Percentiles rank a stretch among this genome's conserved stretches.
phyloP scores from a whole-genome alignment of 1,284 basidiomycete genomes.

The Polyporus tsugae region DNA sequence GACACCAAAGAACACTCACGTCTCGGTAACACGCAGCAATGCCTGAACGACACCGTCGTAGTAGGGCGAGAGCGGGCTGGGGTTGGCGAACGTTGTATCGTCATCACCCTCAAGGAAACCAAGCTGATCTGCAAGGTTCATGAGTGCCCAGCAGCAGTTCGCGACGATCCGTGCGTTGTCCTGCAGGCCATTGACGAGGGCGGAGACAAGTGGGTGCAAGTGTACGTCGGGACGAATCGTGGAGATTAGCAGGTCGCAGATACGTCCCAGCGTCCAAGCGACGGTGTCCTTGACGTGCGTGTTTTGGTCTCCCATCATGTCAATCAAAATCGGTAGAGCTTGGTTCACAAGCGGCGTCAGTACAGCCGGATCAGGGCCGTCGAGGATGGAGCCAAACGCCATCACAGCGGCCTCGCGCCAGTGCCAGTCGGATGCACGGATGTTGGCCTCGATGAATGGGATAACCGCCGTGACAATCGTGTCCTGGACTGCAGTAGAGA shows the following conservation, averaged over 20 bases:
- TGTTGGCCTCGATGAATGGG: constrained; percentile 97
- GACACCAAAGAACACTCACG: constrained; percentile 53
- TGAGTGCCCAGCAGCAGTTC: constrained; percentile 97
- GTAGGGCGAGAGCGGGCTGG: constrained; percentile 87
- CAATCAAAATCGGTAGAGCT: constrained; percentile 93
- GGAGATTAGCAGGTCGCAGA: constrained; percentile 90
- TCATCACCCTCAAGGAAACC: constrained; percentile 70
- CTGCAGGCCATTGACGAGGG: constrained; percentile 84
- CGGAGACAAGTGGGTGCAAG: constrained; percentile 84
- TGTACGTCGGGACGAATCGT: constrained; percentile 93
- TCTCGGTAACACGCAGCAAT: constrained; percentile 86
- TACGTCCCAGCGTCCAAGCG: constrained; percentile 97
- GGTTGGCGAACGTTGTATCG: constrained; percentile 52
- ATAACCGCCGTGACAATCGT: constrained; percentile 92
- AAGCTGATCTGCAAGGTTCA: constrained; percentile 92
- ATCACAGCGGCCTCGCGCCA: constrained; percentile 97
- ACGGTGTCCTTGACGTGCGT: constrained; percentile 95
- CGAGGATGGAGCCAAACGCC: constrained; percentile 98
- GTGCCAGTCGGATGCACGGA: constrained; percentile 94
- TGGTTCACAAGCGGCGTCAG: constrained; percentile 94
- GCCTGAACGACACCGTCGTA: constrained; percentile 89
- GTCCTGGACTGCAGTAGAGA: constrained; percentile 93
- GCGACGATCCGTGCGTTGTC: constrained; percentile 90
- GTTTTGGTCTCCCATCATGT: constrained; percentile 93
- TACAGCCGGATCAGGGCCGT: constrained; percentile 90